Evolutionary conservation across 2,329 filamentous ascomycete species (phyloP), one percentile per base, ranked within the genome.

Genomic region (Fusarium clavum): DNA sequence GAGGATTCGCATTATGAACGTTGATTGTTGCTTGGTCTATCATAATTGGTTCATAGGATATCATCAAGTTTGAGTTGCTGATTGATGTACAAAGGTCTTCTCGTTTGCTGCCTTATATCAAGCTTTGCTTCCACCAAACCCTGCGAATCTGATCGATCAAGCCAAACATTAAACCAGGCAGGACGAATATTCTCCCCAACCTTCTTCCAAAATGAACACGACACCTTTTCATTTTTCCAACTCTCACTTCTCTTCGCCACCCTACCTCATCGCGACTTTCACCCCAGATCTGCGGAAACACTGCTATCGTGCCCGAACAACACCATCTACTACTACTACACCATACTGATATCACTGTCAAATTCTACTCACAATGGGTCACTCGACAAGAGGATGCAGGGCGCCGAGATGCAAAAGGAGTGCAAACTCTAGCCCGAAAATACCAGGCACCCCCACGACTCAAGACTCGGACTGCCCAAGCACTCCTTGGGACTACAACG

Each of bases 1-100:
- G n/a, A 11, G 13, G 0, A 20, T 0, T 16, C 2, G 1, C 3
- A 20, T 22, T 8, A 6, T 16, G 25, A 30, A 20, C 10, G 1
- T 3, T 8, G 5, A 16, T 24, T 44, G 3, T 0, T 10, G 4
- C 18, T 22, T 22, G 5, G 14, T 22, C 5, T 44, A 4, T 22
- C 4, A 44, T 24, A 4, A 11, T 44, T 22, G 5, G 34, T 24
- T 24, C 22, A 24, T 24, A 24, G 22, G 22, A 24, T 24, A 24
- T 24, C 22, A 25, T 25, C 24, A 25, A 25, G 24, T 25, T 34
- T 38, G 9, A n/a, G 18, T n/a, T 38, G 34, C 2, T 38, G 34
- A 12, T 38, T 38, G 34, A 18, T n/a, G 34, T 7, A n/a, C 8
- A 11, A n/a, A n/a, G 5, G 1, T 13, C 11, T 1, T 38, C 34